A percentile compares a stretch with the other conserved stretches of the same genome.
phyloP scores from a whole-genome alignment of 805 yeast species.

The Pichia occidentalis region DNA sequence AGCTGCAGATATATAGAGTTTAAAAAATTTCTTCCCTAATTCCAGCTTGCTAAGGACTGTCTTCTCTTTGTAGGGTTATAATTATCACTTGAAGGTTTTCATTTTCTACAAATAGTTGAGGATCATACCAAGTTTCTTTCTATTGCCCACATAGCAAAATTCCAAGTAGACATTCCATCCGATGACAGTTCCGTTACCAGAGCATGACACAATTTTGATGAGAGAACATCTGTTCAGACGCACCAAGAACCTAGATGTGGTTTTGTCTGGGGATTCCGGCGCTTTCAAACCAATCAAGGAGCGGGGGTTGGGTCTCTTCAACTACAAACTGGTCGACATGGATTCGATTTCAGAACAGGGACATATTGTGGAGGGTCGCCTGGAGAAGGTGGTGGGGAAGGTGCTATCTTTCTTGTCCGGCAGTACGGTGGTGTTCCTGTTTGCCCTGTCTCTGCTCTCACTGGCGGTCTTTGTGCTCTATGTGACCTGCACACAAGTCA shows the following conservation, averaged over 20 bases:
- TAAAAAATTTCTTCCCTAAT: too few relatives aligned
- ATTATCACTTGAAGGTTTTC: too few relatives aligned
- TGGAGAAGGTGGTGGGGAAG: too few relatives aligned
- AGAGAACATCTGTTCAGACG: slow-evolving; percentile 31
- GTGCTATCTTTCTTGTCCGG: too few relatives aligned
- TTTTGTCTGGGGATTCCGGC: slow-evolving; percentile 23
- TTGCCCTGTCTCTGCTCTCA: too few relatives aligned
- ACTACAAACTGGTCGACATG: slow-evolving; percentile 21
- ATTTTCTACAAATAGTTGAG: too few relatives aligned
- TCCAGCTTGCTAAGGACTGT: too few relatives aligned
- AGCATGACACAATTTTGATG: slow-evolving; percentile 28
- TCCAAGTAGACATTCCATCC: neutral
- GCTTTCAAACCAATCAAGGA: slow-evolving; percentile 27
- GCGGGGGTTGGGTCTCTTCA: slow-evolving; percentile 27
- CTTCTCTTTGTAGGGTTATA: too few relatives aligned
- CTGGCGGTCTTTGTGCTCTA: too few relatives aligned
- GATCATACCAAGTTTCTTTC: neutral
- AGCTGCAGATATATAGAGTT: too few relatives aligned
- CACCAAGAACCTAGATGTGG: slow-evolving; percentile 20
- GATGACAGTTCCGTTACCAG: slow-evolving; percentile 30
- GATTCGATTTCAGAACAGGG: slow-evolving; percentile 1
- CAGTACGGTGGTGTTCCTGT: too few relatives aligned
- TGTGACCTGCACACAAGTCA: too few relatives aligned
- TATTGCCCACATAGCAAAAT: neutral
- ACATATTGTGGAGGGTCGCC: neutral